Percentiles rank a stretch among this genome's conserved stretches.
Conservation (phyloP, 306 rosid genomes). For the Elaeagnus macrophylla region DNA sequence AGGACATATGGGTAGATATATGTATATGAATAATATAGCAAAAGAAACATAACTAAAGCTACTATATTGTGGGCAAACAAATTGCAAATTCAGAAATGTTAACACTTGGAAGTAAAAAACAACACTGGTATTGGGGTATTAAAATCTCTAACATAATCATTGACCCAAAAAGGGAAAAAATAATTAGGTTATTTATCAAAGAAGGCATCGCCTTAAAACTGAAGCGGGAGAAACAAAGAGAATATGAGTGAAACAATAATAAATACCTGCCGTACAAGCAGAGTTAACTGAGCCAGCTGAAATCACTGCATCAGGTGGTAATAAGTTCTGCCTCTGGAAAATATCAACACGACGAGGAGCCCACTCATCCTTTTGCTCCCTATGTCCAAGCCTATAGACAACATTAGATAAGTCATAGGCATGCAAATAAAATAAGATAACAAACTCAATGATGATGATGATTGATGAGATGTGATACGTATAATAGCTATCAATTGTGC, state of each 20-base stretch:
- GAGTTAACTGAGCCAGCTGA: constrained; percentile 90
- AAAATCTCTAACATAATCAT: no score
- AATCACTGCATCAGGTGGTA: constrained; percentile 73
- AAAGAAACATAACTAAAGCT: background rate
- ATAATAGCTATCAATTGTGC: no score
- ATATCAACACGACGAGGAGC: constrained; percentile 80
- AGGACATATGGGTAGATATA: background rate
- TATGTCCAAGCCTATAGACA: constrained; percentile 77
- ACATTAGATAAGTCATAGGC: constrained; percentile 8
- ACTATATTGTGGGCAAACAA: background rate
- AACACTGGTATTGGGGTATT: background rate
- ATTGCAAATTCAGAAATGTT: background rate
- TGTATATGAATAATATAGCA: background rate
- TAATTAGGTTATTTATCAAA: background rate
- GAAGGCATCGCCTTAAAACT: constrained; percentile 7
- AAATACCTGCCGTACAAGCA: constrained; percentile 85
- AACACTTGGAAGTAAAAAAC: background rate
- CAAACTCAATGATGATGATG: background rate
- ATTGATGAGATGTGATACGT: constrained; percentile 1
- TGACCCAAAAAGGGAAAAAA: no score
- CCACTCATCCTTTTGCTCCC: constrained; percentile 99
- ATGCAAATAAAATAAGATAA: constrained; percentile 6
- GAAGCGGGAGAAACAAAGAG: background rate
- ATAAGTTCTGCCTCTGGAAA: constrained; percentile 55
- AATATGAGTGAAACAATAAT: background rate